phyloP scores from a whole-genome alignment of 139 green algal species.

The Zygnema circumcarinatum region DNA sequence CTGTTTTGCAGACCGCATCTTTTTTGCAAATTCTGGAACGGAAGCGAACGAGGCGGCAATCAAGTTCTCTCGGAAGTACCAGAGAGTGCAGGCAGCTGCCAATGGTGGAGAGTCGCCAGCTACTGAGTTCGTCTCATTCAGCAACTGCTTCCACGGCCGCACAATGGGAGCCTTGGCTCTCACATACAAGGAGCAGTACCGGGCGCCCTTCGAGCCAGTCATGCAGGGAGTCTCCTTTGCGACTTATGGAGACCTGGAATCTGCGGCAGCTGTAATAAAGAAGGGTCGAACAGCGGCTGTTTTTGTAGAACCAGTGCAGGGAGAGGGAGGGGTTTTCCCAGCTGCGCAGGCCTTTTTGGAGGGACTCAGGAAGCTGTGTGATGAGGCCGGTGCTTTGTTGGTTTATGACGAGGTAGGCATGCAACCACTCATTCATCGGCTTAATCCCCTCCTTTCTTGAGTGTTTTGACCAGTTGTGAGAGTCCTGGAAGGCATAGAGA shows the following conservation, averaged over 20 bases:
- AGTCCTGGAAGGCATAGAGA: too few species aligned
- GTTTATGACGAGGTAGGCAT: slow-evolving; percentile 98
- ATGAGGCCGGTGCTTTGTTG: slow-evolving; percentile 90
- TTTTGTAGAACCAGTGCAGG: slow-evolving; percentile 97
- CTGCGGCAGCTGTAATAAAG: slow-evolving; percentile 67
- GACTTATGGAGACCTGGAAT: slow-evolving; percentile 64
- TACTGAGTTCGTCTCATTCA: slow-evolving; percentile 92
- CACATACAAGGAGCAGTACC: slow-evolving; percentile 86
- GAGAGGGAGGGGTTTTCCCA: slow-evolving; percentile 87
- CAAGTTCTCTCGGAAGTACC: slow-evolving; percentile 97
- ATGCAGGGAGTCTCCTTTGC: slow-evolving; percentile 76
- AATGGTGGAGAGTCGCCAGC: slow-evolving; percentile 67
- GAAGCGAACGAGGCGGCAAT: slow-evolving; percentile 98
- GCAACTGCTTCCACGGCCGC: slow-evolving; percentile 92
- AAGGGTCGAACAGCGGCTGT: slow-evolving; percentile 89
- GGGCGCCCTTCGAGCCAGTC: slow-evolving; percentile 92
- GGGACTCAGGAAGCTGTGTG: slow-evolving; percentile 89
- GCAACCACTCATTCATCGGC: background rate
- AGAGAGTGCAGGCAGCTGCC: slow-evolving; percentile 75
- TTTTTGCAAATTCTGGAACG: slow-evolving; percentile 97
- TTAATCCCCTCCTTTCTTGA: too few species aligned
- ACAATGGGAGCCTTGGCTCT: slow-evolving; percentile 95
- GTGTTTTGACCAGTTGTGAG: too few species aligned
- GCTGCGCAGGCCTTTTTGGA: slow-evolving; percentile 62
- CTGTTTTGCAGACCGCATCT: slow-evolving; percentile 93